These are phyloP conservation scores for Bullera alba DNA, from an alignment of 768 basidiomycete species.

Conservation along the genomic window DNA sequence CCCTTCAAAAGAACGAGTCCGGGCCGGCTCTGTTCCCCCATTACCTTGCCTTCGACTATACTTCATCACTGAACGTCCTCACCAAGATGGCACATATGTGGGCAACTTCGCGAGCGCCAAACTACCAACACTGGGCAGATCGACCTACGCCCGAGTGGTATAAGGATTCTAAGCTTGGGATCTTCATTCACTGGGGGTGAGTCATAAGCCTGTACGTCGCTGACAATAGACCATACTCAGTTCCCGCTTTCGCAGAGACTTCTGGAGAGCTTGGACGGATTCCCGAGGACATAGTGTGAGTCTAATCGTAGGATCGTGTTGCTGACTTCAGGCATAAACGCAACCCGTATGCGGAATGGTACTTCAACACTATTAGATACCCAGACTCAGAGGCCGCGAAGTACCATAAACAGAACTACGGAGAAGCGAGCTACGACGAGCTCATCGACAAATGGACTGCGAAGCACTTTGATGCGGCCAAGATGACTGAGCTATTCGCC, in stretches of 20 bases:
- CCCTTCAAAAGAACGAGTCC: too few relatives aligned
- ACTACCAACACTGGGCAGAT: background rate
- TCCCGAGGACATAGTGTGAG: background rate
- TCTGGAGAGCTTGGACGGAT: background rate
- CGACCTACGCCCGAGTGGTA: background rate
- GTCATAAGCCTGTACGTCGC: background rate
- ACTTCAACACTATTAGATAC: background rate
- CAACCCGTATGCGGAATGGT: conserved; percentile 1
- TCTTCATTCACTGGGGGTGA: background rate
- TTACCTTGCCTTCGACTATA: too few relatives aligned
- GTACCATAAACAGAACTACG: background rate
- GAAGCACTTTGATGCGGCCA: background rate
- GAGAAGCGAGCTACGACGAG: background rate
- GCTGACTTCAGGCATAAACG: background rate
- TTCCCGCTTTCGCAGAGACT: background rate
- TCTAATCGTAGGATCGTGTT: background rate
- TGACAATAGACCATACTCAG: background rate
- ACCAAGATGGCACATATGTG: background rate
- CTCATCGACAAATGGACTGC: background rate
- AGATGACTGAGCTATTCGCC: background rate
- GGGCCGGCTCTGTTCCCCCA: too few relatives aligned
- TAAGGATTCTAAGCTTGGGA: background rate
- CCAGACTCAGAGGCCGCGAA: background rate
- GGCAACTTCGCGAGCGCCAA: background rate
- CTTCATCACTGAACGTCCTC: too few relatives aligned